These are phyloP conservation scores for Ascochyta pisi DNA, from an alignment of 2,329 filamentous ascomycete species.

Conservation along the genomic window DNA sequence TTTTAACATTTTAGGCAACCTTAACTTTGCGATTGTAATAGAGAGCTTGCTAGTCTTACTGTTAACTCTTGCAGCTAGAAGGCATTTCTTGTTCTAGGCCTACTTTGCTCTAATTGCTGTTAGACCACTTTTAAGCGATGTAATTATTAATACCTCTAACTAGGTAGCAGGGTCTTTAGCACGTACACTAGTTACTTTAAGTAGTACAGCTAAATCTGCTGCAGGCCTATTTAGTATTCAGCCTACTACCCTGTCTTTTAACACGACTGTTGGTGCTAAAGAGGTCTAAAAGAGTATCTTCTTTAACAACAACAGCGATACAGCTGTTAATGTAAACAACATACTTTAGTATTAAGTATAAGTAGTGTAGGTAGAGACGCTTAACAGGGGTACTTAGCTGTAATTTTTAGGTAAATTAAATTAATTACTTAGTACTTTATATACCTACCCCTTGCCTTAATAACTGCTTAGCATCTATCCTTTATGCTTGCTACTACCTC, in stretches of 20 bases:
- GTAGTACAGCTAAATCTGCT: conserved; percentile 58
- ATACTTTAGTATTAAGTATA: no score
- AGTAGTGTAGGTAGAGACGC: no score
- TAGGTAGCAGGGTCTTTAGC: conserved; percentile 55
- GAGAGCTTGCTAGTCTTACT: conserved; percentile 30
- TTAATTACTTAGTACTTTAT: no score
- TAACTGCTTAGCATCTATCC: no score
- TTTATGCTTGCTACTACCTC: no score
- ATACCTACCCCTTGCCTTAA: no score
- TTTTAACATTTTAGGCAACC: conserved; percentile 48
- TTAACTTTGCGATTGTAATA: conserved; percentile 48
- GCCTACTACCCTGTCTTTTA: conserved; percentile 59
- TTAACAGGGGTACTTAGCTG: no score
- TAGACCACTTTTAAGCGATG: conserved; percentile 57
- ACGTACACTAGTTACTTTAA: conserved; percentile 56
- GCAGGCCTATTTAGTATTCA: conserved; percentile 56
- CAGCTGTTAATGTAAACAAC: conserved; percentile 50
- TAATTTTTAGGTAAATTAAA: no score
- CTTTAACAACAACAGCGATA: conserved; percentile 60
- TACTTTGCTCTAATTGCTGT: conserved; percentile 57
- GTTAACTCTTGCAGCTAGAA: conserved; percentile 45
- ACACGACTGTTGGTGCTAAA: conserved; percentile 54
- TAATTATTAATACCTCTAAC: conserved; percentile 60
- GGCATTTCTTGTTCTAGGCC: conserved; percentile 54
- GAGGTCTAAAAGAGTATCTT: conserved; percentile 52